Percentiles rank a stretch among this genome's conserved stretches.
phyloP scores from a whole-genome alignment of 805 yeast species.

The Ogataea nakhonphanomensis region DNA sequence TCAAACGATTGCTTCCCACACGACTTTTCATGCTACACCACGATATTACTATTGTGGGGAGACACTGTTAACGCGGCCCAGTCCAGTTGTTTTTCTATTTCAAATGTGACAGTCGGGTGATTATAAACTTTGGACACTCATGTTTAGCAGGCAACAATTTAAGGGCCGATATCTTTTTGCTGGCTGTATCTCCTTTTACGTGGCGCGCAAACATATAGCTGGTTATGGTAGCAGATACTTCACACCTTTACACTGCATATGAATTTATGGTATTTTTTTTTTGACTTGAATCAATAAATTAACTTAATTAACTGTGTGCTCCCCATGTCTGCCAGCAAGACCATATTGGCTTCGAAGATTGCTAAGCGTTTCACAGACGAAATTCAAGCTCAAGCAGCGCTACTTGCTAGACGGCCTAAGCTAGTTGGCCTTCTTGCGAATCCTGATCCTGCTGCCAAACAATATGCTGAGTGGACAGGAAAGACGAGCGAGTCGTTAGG shows the following conservation, averaged over 20 bases:
- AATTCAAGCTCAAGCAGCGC: constrained; percentile 52
- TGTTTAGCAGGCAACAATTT: too few species aligned
- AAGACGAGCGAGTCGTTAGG: constrained; percentile 87
- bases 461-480: constrained; percentile 95
- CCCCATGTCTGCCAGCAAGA: constrained; percentile 55
- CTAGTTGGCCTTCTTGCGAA: constrained; percentile 92
- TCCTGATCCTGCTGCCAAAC: constrained; percentile 88
- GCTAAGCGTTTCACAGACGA: constrained; percentile 81
- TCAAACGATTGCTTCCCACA: not conserved
- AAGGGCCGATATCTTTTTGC: too few species aligned
- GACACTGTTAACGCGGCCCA: not conserved
- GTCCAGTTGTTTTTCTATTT: too few species aligned
- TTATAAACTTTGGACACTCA: too few species aligned
- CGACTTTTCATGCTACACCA: not conserved
- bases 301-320: constrained; percentile 1
- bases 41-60: not conserved
- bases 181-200: too few species aligned
- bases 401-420: constrained; percentile 56
- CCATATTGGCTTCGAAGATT: constrained; percentile 81
- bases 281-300: constrained; percentile 4
- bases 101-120: too few species aligned
- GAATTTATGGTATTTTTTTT: not conserved
- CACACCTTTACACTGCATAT: constrained; percentile 7
- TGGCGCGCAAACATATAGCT: too few species aligned
- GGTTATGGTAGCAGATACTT: too few species aligned